Base-by-base conservation (phyloP, 2,329 filamentous ascomycete species). In the Paraphaeosphaeria minitans region DNA sequence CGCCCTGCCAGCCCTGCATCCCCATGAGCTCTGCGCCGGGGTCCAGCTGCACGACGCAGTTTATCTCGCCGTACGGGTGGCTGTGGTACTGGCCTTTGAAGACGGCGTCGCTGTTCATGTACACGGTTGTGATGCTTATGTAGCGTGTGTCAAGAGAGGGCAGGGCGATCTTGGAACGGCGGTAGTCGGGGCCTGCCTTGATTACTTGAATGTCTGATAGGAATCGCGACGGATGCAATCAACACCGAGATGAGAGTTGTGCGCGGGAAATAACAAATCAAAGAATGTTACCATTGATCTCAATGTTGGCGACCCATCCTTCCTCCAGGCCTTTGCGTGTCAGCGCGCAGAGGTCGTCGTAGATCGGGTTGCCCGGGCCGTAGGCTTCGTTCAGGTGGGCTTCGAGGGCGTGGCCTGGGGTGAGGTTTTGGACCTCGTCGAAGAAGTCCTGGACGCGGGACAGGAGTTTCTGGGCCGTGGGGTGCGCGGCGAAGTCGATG, bases 121-220 rank as follows among this genome's bases (percentile, higher is more conserved):
- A 86, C 19, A 86, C 84, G 1, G 83, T 81, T 2, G 84, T 86
- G 66, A 86, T 84, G 64, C 80, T 82, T 68, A 85, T 83, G 69
- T 77, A 85, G 22, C 79, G 76, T 29, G 80, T 85, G 37, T 78
- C 75, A 9, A 77, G 71, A 2, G 71, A 77, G 1, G 84, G 84
- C 5, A 79, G 62, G 42, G 77, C 69, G 58, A 86, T 79, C 56
- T 80, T 82, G 9, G 75, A 75, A 12, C 76, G 72, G 21, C 75
- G 65, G 46, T 73, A 73, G 24, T 68, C 60, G 4, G 53, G 48
- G 8, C 66, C 43, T 46, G 14, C 24, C 24, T 27, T 27, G 3
- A 27, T 27, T 27, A 27, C n/a, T n/a, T n/a, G n/a, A 6, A 6
- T 6, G 6, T 27, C 24, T 27, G 24, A 27, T 6, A 27, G 24